phyloP scores from a whole-genome alignment of 1,139 yeast species.

The Yamadazyma sp. region DNA sequence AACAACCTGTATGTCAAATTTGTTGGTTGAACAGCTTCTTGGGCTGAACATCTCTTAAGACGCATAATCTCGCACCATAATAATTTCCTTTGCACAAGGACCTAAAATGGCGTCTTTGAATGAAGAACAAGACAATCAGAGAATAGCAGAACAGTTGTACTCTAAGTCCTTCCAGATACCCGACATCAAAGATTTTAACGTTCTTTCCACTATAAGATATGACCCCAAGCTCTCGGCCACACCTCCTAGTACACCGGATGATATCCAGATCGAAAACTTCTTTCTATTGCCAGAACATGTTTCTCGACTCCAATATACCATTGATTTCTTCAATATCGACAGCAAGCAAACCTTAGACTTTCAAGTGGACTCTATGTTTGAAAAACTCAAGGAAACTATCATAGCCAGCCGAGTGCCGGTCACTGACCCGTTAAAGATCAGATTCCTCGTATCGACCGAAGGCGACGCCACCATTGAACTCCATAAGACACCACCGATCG shows the following conservation, averaged over 20 bases:
- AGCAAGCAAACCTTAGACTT: conserved; percentile 30
- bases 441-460: conserved; percentile 49
- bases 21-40: too few species aligned
- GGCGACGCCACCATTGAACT: conserved; percentile 59
- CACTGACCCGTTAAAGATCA: conserved; percentile 52
- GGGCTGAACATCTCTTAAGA: too few species aligned
- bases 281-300: conserved; percentile 67
- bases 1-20: too few species aligned
- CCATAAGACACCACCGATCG: conserved; percentile 34
- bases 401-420: conserved; percentile 25
- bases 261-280: conserved; percentile 41
- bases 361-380: conserved; percentile 40
- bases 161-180: conserved; percentile 19
- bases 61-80: too few species aligned
- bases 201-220: conserved; percentile 70
- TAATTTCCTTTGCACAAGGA: too few species aligned
- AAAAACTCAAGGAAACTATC: conserved; percentile 46
- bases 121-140: conserved; percentile 3
- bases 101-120: not conserved
- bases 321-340: conserved; percentile 47
- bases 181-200: conserved; percentile 36
- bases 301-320: conserved; percentile 54
- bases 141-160: conserved; percentile 9
- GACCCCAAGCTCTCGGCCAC: conserved; percentile 53
- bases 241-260: conserved; percentile 25